A percentile compares a stretch with the other conserved stretches of the same genome.
phyloP scores from a whole-genome alignment of 2,329 filamentous ascomycete genomes.

The Pyrenophora teres region DNA sequence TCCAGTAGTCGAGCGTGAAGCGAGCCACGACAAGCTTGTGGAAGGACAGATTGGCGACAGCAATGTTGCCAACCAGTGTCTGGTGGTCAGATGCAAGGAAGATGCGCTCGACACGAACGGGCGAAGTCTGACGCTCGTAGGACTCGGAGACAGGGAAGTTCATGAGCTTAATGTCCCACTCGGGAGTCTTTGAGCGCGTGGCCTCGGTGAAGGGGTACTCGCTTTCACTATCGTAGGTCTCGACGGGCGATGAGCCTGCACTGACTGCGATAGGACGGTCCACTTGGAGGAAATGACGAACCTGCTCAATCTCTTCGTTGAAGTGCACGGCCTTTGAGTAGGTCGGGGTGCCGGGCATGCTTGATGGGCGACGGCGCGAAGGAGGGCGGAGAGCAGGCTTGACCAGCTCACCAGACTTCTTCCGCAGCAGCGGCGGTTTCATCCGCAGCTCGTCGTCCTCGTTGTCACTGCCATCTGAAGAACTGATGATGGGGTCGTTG shows the following conservation, averaged over 20 bases:
- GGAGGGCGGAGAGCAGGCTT: constrained; percentile 84
- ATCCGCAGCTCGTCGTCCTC: constrained; percentile 61
- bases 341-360: constrained; percentile 95
- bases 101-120: constrained; percentile 82
- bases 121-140: constrained; percentile 64
- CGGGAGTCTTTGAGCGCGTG: constrained; percentile 56
- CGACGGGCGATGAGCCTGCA: constrained; percentile 87
- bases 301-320: constrained; percentile 93
- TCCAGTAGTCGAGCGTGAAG: constrained; percentile 98
- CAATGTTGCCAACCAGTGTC: constrained; percentile 79
- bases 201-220: constrained; percentile 83
- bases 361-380: constrained; percentile 82
- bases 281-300: constrained; percentile 91
- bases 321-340: constrained; percentile 99
- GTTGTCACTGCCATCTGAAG: constrained; percentile 58
- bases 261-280: constrained; percentile 96
- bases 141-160: constrained; percentile 76
- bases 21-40: constrained; percentile 87
- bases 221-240: constrained; percentile 81
- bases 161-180: constrained; percentile 84
- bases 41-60: constrained; percentile 87
- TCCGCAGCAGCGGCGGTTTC: constrained; percentile 92
- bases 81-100: constrained; percentile 89
- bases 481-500: constrained; percentile 51
- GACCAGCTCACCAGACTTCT: constrained; percentile 97